These are phyloP conservation scores for Leucaena leucocephala DNA, from an alignment of 306 rosid species.

Conservation along the genomic window DNA sequence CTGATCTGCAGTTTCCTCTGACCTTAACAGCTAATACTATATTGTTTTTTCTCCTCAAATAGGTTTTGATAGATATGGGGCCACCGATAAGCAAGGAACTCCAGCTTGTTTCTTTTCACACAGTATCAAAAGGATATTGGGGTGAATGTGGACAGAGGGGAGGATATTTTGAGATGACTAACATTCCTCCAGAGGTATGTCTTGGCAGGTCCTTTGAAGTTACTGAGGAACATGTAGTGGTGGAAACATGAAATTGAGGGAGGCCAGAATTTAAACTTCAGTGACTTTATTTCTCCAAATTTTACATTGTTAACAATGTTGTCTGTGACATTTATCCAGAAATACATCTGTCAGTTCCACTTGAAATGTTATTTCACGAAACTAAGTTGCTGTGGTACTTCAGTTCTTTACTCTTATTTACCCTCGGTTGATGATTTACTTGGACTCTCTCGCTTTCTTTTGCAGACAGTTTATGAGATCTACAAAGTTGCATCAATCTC, in stretches of 20 bases:
- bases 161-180: slow-evolving; percentile 98
- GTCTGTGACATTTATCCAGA: not conserved
- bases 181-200: slow-evolving; percentile 88
- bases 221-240: slow-evolving; percentile 5
- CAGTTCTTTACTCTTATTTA: not conserved
- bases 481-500: slow-evolving; percentile 86
- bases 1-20: slow-evolving; percentile 26
- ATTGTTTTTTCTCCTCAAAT: slow-evolving; percentile 9
- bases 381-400: not conserved
- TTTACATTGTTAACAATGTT: slow-evolving; percentile 9
- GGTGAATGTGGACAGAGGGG: slow-evolving; percentile 99
- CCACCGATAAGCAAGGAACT: slow-evolving; percentile 81
- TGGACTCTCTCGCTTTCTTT: slow-evolving; percentile 34
- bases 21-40: slow-evolving; percentile 27
- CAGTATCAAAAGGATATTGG: slow-evolving; percentile 96
- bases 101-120: slow-evolving; percentile 88
- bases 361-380: not conserved
- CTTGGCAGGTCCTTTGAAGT: not conserved
- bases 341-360: not conserved
- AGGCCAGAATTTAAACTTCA: not conserved
- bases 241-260: not conserved
- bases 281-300: not conserved
- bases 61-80: slow-evolving; percentile 88
- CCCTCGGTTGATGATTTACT: slow-evolving; percentile 25
- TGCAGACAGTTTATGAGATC: slow-evolving; percentile 98